Conservation (phyloP, 257 asterid species). For the Capsicum baccatum region DNA sequence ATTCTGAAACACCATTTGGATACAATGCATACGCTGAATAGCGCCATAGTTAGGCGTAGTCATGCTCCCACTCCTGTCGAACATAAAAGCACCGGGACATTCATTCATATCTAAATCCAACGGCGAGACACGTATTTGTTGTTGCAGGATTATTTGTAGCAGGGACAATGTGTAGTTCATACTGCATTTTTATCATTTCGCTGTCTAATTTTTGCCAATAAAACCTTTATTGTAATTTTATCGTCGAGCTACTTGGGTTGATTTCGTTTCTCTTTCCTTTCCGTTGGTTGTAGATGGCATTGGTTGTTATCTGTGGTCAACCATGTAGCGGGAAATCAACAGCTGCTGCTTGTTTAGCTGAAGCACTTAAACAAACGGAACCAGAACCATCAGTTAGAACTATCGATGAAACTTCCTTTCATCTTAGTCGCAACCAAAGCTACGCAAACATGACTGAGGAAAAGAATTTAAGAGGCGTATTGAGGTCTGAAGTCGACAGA, state of each 20-base stretch:
- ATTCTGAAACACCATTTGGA: neutral
- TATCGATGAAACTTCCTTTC: conserved; percentile 78
- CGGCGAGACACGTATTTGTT: neutral
- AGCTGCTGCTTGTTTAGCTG: conserved; percentile 71
- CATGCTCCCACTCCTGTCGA: neutral
- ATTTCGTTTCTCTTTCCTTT: neutral
- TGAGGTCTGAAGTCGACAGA: conserved; percentile 96
- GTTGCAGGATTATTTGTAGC: neutral
- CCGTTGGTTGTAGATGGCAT: conserved; percentile 68
- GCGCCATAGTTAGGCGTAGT: neutral
- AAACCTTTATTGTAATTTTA: neutral
- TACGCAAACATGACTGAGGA: conserved; percentile 89
- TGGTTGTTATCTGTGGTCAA: conserved; percentile 97
- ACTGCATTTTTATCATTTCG: neutral
- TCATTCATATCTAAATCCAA: neutral
- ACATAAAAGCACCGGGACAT: neutral
- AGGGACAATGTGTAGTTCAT: neutral
- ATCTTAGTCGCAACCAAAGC: conserved; percentile 81
- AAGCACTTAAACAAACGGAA: conserved; percentile 82
- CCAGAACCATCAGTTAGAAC: conserved; percentile 65
- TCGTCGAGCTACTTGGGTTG: neutral
- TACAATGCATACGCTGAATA: neutral
- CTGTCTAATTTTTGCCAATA: neutral
- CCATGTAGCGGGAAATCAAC: conserved; percentile 96
- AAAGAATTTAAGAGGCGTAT: conserved; percentile 85